Conservation (phyloP, 2,329 filamentous ascomycete genomes). For the Mollisiaceae sp. region DNA sequence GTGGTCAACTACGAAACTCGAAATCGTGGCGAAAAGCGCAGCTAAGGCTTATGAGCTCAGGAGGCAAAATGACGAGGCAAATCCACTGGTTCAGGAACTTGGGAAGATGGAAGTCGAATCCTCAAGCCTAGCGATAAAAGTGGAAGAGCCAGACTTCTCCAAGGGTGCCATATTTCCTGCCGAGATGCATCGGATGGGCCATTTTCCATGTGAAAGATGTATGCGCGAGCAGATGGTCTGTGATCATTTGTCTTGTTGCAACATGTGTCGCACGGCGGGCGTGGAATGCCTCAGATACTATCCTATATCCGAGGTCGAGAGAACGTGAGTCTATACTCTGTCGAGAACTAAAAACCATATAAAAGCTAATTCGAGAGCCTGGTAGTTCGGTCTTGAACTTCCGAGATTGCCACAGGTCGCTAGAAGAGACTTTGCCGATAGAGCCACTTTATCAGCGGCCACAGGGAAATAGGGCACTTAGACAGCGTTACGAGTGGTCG, state of each 20-base stretch:
- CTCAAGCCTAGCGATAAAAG: background rate
- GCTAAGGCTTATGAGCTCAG: constrained; percentile 1
- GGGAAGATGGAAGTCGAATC: background rate
- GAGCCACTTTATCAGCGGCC: background rate
- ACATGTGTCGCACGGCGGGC: background rate
- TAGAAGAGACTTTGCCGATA: background rate
- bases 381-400: background rate
- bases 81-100: background rate
- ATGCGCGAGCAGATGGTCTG: background rate
- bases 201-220: background rate
- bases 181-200: background rate
- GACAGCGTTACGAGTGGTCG: background rate
- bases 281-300: constrained; percentile 1
- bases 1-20: constrained; percentile 7
- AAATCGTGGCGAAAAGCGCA: constrained; percentile 6
- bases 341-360: constrained; percentile 1
- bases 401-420: background rate
- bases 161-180: background rate
- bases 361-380: constrained; percentile 8
- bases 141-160: background rate
- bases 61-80: background rate
- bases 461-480: background rate
- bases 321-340: background rate
- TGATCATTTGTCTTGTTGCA: background rate
- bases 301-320: constrained; percentile 3